Evolutionary conservation across 2,329 filamentous ascomycete genomes (phyloP).

Genomic region (Claviceps monticola): DNA sequence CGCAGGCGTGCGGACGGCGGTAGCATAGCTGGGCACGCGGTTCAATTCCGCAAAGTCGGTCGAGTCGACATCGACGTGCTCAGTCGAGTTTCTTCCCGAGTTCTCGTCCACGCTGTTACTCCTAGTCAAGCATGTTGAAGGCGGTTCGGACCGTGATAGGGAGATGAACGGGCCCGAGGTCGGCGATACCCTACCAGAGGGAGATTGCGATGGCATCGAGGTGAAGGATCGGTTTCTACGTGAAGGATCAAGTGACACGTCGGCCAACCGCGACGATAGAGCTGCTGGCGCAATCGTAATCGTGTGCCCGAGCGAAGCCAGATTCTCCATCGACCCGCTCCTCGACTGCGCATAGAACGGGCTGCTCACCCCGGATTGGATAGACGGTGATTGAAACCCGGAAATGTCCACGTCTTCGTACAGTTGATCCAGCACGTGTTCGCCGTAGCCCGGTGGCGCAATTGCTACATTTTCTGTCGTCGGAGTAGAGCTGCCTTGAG

Average conservation of each 20-base stretch:
- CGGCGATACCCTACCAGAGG: slow-evolving; percentile 30
- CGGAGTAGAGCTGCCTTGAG: slow-evolving; percentile 31
- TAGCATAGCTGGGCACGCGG: slow-evolving; percentile 66
- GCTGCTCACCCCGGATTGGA: slow-evolving; percentile 62
- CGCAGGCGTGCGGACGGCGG: slow-evolving; percentile 53
- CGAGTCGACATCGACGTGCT: slow-evolving; percentile 43
- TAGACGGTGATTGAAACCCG: slow-evolving; percentile 66
- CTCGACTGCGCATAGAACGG: slow-evolving; percentile 62
- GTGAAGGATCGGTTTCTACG: slow-evolving; percentile 32
- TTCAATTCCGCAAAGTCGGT: slow-evolving; percentile 50
- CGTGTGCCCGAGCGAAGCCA: slow-evolving; percentile 35
- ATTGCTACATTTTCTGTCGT: slow-evolving; percentile 45
- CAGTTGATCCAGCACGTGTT: slow-evolving; percentile 78
- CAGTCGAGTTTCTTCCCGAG: slow-evolving; percentile 40
- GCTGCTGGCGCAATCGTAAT: slow-evolving; percentile 31
- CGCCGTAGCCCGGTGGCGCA: slow-evolving; percentile 84
- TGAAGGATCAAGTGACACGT: slow-evolving; percentile 42
- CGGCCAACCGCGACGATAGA: slow-evolving; percentile 55
- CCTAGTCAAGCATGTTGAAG: slow-evolving; percentile 35
- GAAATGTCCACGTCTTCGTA: slow-evolving; percentile 76
- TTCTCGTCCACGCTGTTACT: slow-evolving; percentile 38
- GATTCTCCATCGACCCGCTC: slow-evolving; percentile 67
- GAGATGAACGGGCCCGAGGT: slow-evolving; percentile 22
- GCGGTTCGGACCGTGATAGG: slow-evolving; percentile 26
- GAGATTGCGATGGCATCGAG: slow-evolving; percentile 27